Conservation (phyloP, 2,329 filamentous ascomycete genomes). For the Sporothrix curviconia region DNA sequence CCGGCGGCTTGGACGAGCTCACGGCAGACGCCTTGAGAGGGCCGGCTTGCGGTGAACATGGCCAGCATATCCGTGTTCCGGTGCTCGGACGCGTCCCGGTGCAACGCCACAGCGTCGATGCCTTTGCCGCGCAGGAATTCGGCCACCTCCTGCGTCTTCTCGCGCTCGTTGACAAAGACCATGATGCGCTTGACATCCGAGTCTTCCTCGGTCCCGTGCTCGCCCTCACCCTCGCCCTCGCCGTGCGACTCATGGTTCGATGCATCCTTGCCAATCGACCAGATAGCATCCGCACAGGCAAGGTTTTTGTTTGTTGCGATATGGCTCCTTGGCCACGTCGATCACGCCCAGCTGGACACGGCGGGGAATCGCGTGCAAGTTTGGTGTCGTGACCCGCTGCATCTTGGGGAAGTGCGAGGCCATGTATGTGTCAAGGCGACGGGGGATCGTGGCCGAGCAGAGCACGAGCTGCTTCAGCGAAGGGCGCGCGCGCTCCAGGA, state of each 20-base stretch:
- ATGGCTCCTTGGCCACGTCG: slow-evolving; percentile 86
- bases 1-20: no score
- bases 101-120: slow-evolving; percentile 79
- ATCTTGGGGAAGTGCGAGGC: slow-evolving; percentile 75
- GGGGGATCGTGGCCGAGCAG: slow-evolving; percentile 93
- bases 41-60: slow-evolving; percentile 58
- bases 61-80: slow-evolving; percentile 71
- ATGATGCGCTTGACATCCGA: slow-evolving; percentile 69
- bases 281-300: slow-evolving; percentile 91
- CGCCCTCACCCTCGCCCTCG: neutral
- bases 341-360: slow-evolving; percentile 91
- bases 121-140: slow-evolving; percentile 75
- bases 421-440: slow-evolving; percentile 80
- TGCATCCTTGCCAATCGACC: slow-evolving; percentile 78
- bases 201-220: slow-evolving; percentile 44
- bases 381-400: slow-evolving; percentile 82
- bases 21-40: slow-evolving; percentile 28
- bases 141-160: slow-evolving; percentile 64
- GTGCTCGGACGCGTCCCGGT: slow-evolving; percentile 73
- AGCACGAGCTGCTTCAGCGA: slow-evolving; percentile 81
- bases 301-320: slow-evolving; percentile 87
- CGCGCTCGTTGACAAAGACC: slow-evolving; percentile 25
- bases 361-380: slow-evolving; percentile 90
- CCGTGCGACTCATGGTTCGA: slow-evolving; percentile 42
- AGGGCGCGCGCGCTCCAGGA: slow-evolving; percentile 74